Base-by-base conservation (phyloP, 2,329 filamentous ascomycete species). In the Verticillium nubilum region DNA sequence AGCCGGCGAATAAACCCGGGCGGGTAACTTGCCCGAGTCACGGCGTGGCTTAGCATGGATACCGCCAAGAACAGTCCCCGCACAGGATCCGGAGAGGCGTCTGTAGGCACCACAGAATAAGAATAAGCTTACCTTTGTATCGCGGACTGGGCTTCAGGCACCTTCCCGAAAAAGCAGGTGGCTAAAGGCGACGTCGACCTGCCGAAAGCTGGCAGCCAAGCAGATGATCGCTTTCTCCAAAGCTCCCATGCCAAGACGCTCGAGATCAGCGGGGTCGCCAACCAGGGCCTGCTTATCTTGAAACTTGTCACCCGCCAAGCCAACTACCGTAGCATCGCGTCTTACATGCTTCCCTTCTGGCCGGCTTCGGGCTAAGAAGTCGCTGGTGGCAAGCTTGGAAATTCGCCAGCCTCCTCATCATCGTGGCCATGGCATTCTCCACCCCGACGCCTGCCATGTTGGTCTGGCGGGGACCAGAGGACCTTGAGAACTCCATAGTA, bases 231-330 rank as follows among this genome's bases (percentile, higher is more conserved):
- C 25, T 25, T 29, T 29, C 42, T 50, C 25, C 13, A 27, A 10
- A 59, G 9, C 12, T 19, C 35, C 52, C 26, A 42, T 54, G 58
- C 50, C 53, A 27, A 27, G 23, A 56, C 25, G 27, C 31, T 19
- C 29, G 50, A 58, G 59, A 15, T 29, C 55, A 54, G 59, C 55
- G 47, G 33, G 50, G 42, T 54, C 37, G 17, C 53, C 52, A n/a
- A 25, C 59, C 59, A 60, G 54, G 56, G 57, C 54, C 26, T 52
- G 29, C 59, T 60, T 60, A 50, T 42, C 59, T 55, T 28, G 55
- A 19, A 28, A 19, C 29, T 31, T 58, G 25, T 29, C 52, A 50
- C 37, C 4, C 10, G 59, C 59, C 59, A 60, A 60, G 59, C 37
- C 9, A 17, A 27, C 35, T 25, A 17, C 5, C 10, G 59, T 60